phyloP scores from a whole-genome alignment of 768 basidiomycete species.

The Lactifluus subvellereus region DNA sequence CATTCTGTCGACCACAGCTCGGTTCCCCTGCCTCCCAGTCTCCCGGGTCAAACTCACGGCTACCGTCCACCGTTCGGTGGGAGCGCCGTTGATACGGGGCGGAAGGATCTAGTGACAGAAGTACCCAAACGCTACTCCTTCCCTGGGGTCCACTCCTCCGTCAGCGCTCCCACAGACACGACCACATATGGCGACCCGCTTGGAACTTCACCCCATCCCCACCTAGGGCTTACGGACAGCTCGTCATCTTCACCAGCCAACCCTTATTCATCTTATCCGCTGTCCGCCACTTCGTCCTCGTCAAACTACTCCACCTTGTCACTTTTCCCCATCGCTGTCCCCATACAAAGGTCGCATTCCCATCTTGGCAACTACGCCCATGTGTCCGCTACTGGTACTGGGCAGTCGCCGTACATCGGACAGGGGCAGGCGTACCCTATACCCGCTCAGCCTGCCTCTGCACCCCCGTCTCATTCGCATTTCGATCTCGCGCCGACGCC shows the following conservation, averaged over 20 bases:
- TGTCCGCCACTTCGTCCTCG: slow-evolving; percentile 12
- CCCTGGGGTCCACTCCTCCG: slow-evolving; percentile 10
- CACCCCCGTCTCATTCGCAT: slow-evolving; percentile 20
- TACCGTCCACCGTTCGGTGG: slow-evolving; percentile 19
- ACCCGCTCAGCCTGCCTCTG: slow-evolving; percentile 13
- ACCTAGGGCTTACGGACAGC: slow-evolving; percentile 1
- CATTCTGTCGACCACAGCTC: slow-evolving; percentile 4
- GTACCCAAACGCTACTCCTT: slow-evolving; percentile 15
- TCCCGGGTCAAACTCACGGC: slow-evolving; percentile 6
- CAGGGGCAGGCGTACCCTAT: slow-evolving; percentile 12
- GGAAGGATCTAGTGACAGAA: not conserved
- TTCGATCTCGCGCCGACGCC: slow-evolving; percentile 18
- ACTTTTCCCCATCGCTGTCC: slow-evolving; percentile 11
- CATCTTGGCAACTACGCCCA: slow-evolving; percentile 11
- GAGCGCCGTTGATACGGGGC: slow-evolving; percentile 2
- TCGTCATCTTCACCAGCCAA: slow-evolving; percentile 1
- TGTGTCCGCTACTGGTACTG: not conserved
- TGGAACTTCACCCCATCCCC: slow-evolving; percentile 8
- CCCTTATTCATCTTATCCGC: slow-evolving; percentile 10
- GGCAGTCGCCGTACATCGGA: slow-evolving; percentile 11
- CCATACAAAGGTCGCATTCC: slow-evolving; percentile 11
- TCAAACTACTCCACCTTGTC: slow-evolving; percentile 4
- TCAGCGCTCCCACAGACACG: slow-evolving; percentile 4
- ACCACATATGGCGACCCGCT: slow-evolving; percentile 7
- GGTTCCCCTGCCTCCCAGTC: slow-evolving; percentile 1